Evolutionary conservation across 208 protist species (phyloP).

Genomic region (Trypanosoma vivax): DNA sequence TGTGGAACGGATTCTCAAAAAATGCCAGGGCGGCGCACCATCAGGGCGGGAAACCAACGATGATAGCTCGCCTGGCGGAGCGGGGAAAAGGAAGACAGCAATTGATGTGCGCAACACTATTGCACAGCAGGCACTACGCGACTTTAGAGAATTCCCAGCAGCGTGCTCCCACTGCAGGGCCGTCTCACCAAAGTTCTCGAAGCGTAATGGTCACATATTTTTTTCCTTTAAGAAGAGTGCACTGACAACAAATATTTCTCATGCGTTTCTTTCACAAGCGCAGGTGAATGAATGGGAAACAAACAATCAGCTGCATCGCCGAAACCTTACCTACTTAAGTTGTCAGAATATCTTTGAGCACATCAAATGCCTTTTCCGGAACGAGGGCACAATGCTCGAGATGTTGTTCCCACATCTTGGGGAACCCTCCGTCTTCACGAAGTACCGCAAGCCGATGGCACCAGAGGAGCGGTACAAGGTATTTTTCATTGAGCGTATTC

Average conservation of each 20-base stretch:
- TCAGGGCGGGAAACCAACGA: slow-evolving; percentile 1
- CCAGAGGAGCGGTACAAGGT: slow-evolving; percentile 64
- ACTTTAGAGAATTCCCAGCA: slow-evolving; percentile 47
- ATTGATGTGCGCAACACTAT: slow-evolving; percentile 72
- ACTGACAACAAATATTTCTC: slow-evolving; percentile 45
- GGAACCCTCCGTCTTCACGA: slow-evolving; percentile 55
- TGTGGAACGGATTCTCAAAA: slow-evolving; percentile 44
- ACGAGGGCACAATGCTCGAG: slow-evolving; percentile 53
- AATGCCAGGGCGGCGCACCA: slow-evolving; percentile 2
- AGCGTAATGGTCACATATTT: slow-evolving; percentile 77
- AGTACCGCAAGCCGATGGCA: slow-evolving; percentile 42
- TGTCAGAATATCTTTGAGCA: slow-evolving; percentile 56
- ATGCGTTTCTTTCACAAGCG: slow-evolving; percentile 38
- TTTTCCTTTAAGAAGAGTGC: slow-evolving; percentile 73
- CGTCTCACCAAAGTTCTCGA: slow-evolving; percentile 68
- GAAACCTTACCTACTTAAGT: slow-evolving; percentile 67
- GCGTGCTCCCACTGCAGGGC: slow-evolving; percentile 72
- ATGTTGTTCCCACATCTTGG: slow-evolving; percentile 76
- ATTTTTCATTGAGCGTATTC: slow-evolving; percentile 82
- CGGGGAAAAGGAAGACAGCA: slow-evolving; percentile 19
- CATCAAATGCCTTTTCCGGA: slow-evolving; percentile 77
- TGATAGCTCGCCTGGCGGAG: not conserved
- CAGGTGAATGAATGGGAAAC: slow-evolving; percentile 62
- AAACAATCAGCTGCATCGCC: slow-evolving; percentile 46
- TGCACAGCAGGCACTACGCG: slow-evolving; percentile 56